Conservation (phyloP, 805 yeast species). For the Barnettozyma salicaria region DNA sequence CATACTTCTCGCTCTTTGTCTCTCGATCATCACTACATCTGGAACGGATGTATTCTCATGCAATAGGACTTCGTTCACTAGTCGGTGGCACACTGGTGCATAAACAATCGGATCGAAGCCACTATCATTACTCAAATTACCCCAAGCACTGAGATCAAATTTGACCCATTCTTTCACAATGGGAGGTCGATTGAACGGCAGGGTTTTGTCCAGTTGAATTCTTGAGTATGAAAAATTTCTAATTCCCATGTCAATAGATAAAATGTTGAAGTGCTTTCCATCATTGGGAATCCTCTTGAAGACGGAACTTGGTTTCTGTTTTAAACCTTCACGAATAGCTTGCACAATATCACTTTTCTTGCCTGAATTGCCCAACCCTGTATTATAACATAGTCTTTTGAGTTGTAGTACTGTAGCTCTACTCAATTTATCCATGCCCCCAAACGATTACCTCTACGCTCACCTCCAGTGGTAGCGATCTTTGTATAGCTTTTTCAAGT, state of each 20-base stretch:
- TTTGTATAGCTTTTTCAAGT: neutral
- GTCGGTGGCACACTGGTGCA: slow-evolving; percentile 19
- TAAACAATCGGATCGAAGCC: slow-evolving; percentile 24
- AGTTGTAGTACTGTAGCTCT: slow-evolving; percentile 14
- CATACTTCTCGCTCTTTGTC: slow-evolving; percentile 48
- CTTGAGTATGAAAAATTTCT: slow-evolving; percentile 30
- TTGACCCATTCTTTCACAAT: slow-evolving; percentile 32
- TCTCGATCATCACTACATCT: slow-evolving; percentile 43
- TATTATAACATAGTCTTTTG: slow-evolving; percentile 12
- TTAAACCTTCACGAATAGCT: slow-evolving; percentile 7
- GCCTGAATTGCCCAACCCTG: slow-evolving; percentile 17
- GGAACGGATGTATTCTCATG: slow-evolving; percentile 24
- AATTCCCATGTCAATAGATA: slow-evolving; percentile 35
- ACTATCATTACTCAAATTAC: slow-evolving; percentile 3
- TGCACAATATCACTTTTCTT: slow-evolving; percentile 11
- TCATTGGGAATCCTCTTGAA: slow-evolving; percentile 17
- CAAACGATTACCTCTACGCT: too few relatives aligned
- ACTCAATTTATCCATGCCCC: slow-evolving; percentile 12
- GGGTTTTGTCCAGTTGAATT: slow-evolving; percentile 22
- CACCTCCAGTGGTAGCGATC: too few relatives aligned
- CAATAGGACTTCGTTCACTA: slow-evolving; percentile 26
- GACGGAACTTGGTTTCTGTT: slow-evolving; percentile 1
- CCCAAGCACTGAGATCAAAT: slow-evolving; percentile 25
- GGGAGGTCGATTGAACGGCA: slow-evolving; percentile 23
- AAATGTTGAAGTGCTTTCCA: slow-evolving; percentile 19